Conservation (phyloP, 208 protist species). For the Acanthamoeba royreba region DNA sequence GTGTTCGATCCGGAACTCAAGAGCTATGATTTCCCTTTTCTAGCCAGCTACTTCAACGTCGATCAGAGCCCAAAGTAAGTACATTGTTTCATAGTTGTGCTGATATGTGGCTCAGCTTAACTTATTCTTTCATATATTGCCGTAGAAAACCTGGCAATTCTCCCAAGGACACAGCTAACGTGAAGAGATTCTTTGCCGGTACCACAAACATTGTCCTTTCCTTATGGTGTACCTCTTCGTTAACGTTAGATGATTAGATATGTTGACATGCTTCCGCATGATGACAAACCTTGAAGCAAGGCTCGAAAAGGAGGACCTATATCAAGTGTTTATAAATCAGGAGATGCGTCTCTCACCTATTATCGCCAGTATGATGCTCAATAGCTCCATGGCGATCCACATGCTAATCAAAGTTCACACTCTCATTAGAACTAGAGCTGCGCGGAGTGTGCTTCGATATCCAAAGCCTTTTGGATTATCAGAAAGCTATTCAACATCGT, state of each 20-base stretch:
- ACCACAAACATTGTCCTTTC: not conserved
- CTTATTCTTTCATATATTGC: not conserved
- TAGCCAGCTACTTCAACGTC: not conserved
- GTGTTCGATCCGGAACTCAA: constrained; percentile 38
- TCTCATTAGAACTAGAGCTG: not conserved
- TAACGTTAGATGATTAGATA: not conserved
- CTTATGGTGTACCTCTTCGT: not conserved
- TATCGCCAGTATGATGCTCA: not conserved
- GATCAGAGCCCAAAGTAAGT: not conserved
- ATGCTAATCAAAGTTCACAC: too few species aligned
- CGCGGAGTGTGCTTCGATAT: not conserved
- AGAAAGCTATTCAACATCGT: not conserved
- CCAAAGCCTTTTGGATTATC: not conserved
- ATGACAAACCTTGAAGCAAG: constrained; percentile 5
- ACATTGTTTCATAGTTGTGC: not conserved
- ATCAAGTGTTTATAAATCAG: not conserved
- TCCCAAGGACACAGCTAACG: not conserved
- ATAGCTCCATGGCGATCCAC: too few species aligned
- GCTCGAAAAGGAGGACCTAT: constrained; percentile 4
- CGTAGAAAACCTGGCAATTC: not conserved
- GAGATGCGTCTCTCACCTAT: constrained; percentile 16
- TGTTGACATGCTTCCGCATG: constrained; percentile 16
- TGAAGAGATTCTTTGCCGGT: not conserved
- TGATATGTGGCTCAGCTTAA: not conserved
- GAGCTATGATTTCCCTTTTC: constrained; percentile 11